phyloP scores from a whole-genome alignment of 371 early-diverging fungal genomes.

The Basidiobolus meristosporus region DNA sequence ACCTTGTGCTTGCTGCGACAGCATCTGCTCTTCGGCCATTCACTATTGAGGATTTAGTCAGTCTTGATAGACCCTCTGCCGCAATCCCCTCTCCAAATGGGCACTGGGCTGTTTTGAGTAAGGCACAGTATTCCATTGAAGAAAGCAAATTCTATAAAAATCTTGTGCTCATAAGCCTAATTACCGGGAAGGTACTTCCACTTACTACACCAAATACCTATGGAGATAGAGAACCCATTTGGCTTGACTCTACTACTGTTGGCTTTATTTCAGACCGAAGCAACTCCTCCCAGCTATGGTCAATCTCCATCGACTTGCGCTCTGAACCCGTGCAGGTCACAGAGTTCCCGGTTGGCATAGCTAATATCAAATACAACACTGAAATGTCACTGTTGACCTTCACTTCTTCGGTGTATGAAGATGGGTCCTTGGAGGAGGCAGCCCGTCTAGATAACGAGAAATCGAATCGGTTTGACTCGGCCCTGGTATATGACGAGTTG shows the following conservation, averaged over 20 bases:
- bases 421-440: conserved; percentile 19
- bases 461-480: conserved; percentile 14
- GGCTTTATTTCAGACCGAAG: not conserved
- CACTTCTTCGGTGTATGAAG: conserved; percentile 24
- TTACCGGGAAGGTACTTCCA: not conserved
- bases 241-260: conserved; percentile 3
- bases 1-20: no score
- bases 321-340: conserved; percentile 21
- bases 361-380: conserved; percentile 18
- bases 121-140: conserved; percentile 18
- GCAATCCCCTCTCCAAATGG: conserved; percentile 24
- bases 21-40: conserved; percentile 6
- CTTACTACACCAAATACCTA: not conserved
- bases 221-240: conserved; percentile 4
- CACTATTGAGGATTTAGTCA: conserved; percentile 20
- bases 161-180: conserved; percentile 18
- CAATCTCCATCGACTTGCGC: not conserved
- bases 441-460: conserved; percentile 13
- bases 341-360: conserved; percentile 20
- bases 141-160: conserved; percentile 22
- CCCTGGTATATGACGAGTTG: conserved; percentile 28
- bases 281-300: not conserved
- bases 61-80: conserved; percentile 22
- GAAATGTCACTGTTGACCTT: conserved; percentile 21
- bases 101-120: conserved; percentile 19